Conservation (phyloP, 371 early-diverging fungal species). For the Mucor piriformis region DNA sequence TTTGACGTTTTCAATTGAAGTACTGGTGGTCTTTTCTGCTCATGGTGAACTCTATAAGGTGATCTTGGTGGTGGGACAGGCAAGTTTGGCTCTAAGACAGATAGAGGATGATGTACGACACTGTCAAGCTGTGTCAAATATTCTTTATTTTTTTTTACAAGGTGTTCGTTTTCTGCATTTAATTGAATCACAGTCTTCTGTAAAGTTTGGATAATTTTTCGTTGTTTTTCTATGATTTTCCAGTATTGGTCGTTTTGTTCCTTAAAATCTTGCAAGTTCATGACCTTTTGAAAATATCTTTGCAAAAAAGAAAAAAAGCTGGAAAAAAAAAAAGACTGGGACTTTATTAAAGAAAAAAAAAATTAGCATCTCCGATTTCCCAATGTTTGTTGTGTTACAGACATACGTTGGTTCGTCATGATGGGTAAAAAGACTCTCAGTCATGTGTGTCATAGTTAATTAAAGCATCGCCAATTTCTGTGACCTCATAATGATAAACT, state of each 20-base stretch:
- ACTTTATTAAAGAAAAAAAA: not conserved
- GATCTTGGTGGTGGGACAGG: slow-evolving; percentile 50
- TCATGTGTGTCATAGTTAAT: not conserved
- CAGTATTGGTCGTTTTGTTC: slow-evolving; percentile 82
- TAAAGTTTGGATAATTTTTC: slow-evolving; percentile 71
- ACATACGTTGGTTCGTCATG: not conserved
- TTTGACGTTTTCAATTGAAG: slow-evolving; percentile 18
- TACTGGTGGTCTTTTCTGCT: slow-evolving; percentile 19
- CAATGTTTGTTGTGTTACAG: not conserved
- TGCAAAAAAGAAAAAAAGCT: not conserved
- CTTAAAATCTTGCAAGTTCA: slow-evolving; percentile 5
- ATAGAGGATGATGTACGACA: not conserved
- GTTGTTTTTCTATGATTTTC: slow-evolving; percentile 84
- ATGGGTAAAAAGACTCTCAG: too few species aligned
- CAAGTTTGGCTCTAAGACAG: not conserved
- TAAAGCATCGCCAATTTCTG: not conserved
- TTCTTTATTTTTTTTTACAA: slow-evolving; percentile 28
- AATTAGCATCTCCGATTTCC: not conserved
- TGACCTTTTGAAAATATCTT: not conserved
- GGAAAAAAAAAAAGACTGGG: not conserved
- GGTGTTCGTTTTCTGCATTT: slow-evolving; percentile 47
- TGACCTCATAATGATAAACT: not conserved
- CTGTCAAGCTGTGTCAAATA: not conserved
- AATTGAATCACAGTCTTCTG: slow-evolving; percentile 48
- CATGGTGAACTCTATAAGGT: slow-evolving; percentile 36